A percentile compares a stretch with the other conserved stretches of the same genome.
Conservation (phyloP, 2,329 filamentous ascomycete genomes). For the Thelonectria blattea region DNA sequence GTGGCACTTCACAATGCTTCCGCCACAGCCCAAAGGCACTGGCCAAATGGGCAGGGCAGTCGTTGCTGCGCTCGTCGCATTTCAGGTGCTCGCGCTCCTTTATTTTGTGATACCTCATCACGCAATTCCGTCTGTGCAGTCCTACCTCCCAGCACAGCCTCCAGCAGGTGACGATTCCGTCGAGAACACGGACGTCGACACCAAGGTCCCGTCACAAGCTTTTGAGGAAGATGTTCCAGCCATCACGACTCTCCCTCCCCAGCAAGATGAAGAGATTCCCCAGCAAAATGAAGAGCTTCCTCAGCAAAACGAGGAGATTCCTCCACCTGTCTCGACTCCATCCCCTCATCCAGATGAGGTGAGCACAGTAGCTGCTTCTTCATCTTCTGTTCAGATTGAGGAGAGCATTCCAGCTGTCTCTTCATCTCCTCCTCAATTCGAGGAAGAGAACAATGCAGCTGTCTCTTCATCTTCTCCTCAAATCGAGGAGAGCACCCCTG, state of each 20-base stretch:
- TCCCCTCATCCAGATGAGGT: not conserved
- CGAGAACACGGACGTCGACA: not conserved
- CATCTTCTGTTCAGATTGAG: not conserved
- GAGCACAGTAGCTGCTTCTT: not conserved
- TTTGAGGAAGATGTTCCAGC: too few relatives aligned
- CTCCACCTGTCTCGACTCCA: not conserved
- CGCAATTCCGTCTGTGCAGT: not conserved
- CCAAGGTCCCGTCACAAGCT: not conserved
- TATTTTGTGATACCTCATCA: not conserved
- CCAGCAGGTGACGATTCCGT: not conserved
- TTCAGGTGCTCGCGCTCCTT: not conserved
- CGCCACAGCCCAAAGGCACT: not conserved
- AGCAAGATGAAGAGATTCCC: not conserved
- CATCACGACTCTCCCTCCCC: not conserved
- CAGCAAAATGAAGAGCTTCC: too few relatives aligned
- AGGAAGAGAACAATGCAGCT: not conserved
- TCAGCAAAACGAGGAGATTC: too few relatives aligned
- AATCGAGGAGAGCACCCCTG: not conserved
- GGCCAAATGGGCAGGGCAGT: not conserved
- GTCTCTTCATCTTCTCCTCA: not conserved
- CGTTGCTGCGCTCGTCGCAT: not conserved
- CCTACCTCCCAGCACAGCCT: not conserved
- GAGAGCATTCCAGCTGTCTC: not conserved
- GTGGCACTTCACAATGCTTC: not conserved
- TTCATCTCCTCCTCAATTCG: not conserved